Evolutionary conservation across 305 asterid species (phyloP).

Genomic region (Fraxinus angustifolia): DNA sequence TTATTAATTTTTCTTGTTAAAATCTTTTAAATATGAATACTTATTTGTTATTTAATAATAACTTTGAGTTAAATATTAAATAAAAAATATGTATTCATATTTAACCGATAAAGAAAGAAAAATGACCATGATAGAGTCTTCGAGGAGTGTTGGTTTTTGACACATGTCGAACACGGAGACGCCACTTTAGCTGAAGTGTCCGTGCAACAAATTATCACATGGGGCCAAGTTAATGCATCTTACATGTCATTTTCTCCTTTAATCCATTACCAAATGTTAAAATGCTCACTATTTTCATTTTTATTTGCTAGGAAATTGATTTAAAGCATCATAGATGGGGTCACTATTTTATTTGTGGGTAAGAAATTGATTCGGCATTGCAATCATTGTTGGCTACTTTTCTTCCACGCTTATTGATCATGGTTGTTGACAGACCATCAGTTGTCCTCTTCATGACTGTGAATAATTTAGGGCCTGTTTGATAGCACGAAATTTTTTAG

Average conservation of each 20-base stretch:
- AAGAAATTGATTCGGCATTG: slow-evolving; percentile 19
- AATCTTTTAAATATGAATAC: background rate
- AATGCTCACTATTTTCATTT: background rate
- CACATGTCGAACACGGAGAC: background rate
- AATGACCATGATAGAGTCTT: background rate
- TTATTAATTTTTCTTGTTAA: too few species aligned
- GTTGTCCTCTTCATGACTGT: background rate
- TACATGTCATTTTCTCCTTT: background rate
- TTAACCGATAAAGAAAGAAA: background rate
- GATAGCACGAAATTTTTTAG: too few species aligned
- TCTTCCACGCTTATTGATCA: background rate
- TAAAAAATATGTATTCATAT: background rate
- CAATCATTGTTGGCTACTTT: background rate
- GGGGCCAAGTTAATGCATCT: background rate
- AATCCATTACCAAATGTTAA: background rate
- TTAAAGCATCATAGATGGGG: slow-evolving; percentile 93
- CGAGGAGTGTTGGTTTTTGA: background rate
- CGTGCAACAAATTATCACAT: background rate
- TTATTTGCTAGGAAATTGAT: slow-evolving; percentile 75
- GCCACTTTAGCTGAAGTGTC: background rate
- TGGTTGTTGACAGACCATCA: background rate
- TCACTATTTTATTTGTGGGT: slow-evolving; percentile 95
- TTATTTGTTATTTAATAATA: too few species aligned
- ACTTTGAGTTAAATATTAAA: too few species aligned
- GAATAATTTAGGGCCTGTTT: background rate